A percentile compares a stretch with the other conserved stretches of the same genome.
phyloP scores from a whole-genome alignment of 1,284 basidiomycete species.

The Boletus sp. region DNA sequence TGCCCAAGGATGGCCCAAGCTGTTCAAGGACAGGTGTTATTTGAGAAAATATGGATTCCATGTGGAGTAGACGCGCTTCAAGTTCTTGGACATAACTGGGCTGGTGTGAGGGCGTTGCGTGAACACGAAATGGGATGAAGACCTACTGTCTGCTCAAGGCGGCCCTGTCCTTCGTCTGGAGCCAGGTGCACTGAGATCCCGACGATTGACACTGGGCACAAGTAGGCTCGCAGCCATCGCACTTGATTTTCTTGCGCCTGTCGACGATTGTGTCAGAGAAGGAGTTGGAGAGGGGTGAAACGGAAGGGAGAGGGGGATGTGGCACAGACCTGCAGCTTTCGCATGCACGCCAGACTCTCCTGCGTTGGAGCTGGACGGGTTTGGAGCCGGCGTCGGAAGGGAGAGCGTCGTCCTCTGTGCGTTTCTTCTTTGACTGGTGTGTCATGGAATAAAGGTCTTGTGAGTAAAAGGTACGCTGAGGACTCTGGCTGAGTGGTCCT shows the following conservation, averaged over 20 bases:
- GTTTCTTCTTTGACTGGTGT: constrained; percentile 66
- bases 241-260: constrained; percentile 87
- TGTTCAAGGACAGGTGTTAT: constrained; percentile 73
- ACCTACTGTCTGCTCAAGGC: constrained; percentile 81
- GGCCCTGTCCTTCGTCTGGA: constrained; percentile 82
- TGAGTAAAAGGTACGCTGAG: constrained; percentile 42
- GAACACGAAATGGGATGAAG: constrained; percentile 7
- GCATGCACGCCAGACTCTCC: constrained; percentile 78
- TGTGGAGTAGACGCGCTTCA: constrained; percentile 76
- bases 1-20: constrained; percentile 50
- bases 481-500: constrained; percentile 19
- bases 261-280: constrained; percentile 18
- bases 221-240: constrained; percentile 79
- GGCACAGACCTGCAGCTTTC: constrained; percentile 73
- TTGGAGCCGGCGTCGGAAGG: constrained; percentile 55
- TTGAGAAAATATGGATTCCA: constrained; percentile 77
- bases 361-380: constrained; percentile 69
- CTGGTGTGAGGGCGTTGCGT: constrained; percentile 20
- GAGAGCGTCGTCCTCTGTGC: constrained; percentile 53
- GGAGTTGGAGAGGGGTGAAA: constrained; percentile 8
- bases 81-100: constrained; percentile 82
- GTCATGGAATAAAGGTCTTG: constrained; percentile 49
- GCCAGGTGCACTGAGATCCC: constrained; percentile 74
- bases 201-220: constrained; percentile 74
- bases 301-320: constrained; percentile 16